Evolutionary conservation across 2,329 filamentous ascomycete genomes (phyloP).

Genomic region (Paecilomyces niveus): DNA sequence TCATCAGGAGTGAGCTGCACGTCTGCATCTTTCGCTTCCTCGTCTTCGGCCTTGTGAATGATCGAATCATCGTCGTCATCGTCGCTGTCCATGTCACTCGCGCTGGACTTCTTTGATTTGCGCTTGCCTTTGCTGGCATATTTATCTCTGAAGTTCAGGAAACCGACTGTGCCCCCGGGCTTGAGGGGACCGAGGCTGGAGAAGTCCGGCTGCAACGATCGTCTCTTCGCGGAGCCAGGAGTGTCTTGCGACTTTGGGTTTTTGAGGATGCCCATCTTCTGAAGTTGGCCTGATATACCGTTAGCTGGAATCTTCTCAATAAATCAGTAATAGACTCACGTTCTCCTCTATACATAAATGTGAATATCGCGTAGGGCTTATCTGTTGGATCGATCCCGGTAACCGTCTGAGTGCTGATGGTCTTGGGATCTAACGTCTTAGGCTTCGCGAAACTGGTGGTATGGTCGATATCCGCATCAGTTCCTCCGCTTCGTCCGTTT

Average conservation of each 20-base stretch:
- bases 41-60: slow-evolving; percentile 58
- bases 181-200: slow-evolving; percentile 78
- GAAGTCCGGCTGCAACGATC: slow-evolving; percentile 79
- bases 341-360: slow-evolving; percentile 94
- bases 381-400: slow-evolving; percentile 95
- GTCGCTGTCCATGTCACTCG: slow-evolving; percentile 68
- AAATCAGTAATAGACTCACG: slow-evolving; percentile 52
- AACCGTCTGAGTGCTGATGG: slow-evolving; percentile 98
- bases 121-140: slow-evolving; percentile 54
- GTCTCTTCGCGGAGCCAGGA: slow-evolving; percentile 61
- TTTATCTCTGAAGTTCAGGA: slow-evolving; percentile 76
- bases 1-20: slow-evolving; percentile 53
- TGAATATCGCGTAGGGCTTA: slow-evolving; percentile 93
- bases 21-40: slow-evolving; percentile 43
- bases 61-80: slow-evolving; percentile 61
- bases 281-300: slow-evolving; percentile 65
- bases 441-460: slow-evolving; percentile 97
- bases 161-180: slow-evolving; percentile 79
- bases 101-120: slow-evolving; percentile 48
- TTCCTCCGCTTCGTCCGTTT: slow-evolving; percentile 46
- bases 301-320: slow-evolving; percentile 9
- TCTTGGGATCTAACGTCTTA: slow-evolving; percentile 91
- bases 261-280: slow-evolving; percentile 88
- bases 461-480: slow-evolving; percentile 84
- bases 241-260: slow-evolving; percentile 56